Evolutionary conservation across 1,139 yeast species (phyloP).

Genomic region (Geotrichum histeridarum): DNA sequence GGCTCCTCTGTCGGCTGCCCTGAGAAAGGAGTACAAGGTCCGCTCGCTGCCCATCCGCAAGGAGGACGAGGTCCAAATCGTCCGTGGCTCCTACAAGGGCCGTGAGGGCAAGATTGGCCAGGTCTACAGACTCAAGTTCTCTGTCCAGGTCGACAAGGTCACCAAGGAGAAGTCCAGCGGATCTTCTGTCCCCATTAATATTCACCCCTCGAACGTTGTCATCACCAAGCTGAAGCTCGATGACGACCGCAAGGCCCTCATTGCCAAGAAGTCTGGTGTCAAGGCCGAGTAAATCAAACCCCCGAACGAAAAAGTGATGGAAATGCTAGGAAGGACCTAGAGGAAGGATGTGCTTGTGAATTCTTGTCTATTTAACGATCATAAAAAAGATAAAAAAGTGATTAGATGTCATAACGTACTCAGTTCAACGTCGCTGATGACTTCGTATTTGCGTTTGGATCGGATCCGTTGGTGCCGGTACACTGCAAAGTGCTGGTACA

Average conservation of each 20-base stretch:
- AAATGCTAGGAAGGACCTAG: background rate
- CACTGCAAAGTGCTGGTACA: constrained; percentile 6
- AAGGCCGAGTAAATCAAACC: constrained; percentile 54
- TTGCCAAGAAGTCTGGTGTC: constrained; percentile 86
- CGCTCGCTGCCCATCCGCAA: constrained; percentile 96
- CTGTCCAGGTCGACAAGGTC: constrained; percentile 95
- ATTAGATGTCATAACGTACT: background rate
- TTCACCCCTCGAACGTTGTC: constrained; percentile 98
- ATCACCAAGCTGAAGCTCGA: constrained; percentile 97
- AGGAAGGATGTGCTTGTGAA: background rate
- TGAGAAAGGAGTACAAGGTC: constrained; percentile 95
- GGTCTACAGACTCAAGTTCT: constrained; percentile 98
- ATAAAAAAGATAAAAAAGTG: background rate
- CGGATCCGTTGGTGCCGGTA: constrained; percentile 8
- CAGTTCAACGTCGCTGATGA: background rate
- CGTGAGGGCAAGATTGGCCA: constrained; percentile 97
- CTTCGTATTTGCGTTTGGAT: background rate
- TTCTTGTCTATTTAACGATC: constrained; percentile 4
- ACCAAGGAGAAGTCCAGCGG: constrained; percentile 98
- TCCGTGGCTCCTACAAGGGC: constrained; percentile 99
- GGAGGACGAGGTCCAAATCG: constrained; percentile 92
- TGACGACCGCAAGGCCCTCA: constrained; percentile 98
- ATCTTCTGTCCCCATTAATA: constrained; percentile 94
- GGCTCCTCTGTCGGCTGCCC: constrained; percentile 99
- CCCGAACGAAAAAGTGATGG: too few relatives aligned